Evolutionary conservation across 2,329 filamentous ascomycete species (phyloP).

Genomic region (Diplocarpon mali): DNA sequence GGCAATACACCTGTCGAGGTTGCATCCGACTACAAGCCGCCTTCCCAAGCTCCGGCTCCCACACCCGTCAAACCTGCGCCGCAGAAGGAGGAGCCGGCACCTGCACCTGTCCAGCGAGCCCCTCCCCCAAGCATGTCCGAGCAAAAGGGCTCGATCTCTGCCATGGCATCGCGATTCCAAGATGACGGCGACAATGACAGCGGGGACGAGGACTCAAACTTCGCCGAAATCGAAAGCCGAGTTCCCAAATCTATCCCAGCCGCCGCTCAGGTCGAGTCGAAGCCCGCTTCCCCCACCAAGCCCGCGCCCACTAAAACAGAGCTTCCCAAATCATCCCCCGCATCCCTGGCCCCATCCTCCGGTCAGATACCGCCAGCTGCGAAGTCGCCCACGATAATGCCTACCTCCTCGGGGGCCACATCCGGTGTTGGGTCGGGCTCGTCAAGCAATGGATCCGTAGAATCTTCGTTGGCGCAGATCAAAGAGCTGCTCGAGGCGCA

Average conservation of each 20-base stretch:
- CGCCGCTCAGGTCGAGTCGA: constrained; percentile 30
- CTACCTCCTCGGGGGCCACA: constrained; percentile 28
- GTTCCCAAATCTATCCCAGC: constrained; percentile 42
- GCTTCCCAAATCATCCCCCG: constrained; percentile 25
- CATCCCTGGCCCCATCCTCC: constrained; percentile 17
- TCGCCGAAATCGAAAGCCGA: constrained; percentile 76
- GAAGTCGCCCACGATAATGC: constrained; percentile 24
- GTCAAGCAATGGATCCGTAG: constrained; percentile 35
- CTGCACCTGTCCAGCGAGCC: constrained; percentile 36
- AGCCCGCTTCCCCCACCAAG: constrained; percentile 35
- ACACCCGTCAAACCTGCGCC: constrained; percentile 33
- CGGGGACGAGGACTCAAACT: constrained; percentile 54
- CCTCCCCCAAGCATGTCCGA: constrained; percentile 65
- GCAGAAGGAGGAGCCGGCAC: constrained; percentile 41
- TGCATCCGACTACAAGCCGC: constrained; percentile 53
- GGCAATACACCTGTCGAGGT: constrained; percentile 72
- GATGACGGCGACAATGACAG: constrained; percentile 56
- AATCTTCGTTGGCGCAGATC: constrained; percentile 62
- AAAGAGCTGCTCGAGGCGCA: constrained; percentile 68
- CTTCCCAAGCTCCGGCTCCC: constrained; percentile 34
- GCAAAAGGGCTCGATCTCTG: constrained; percentile 77
- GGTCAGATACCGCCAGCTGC: constrained; percentile 12
- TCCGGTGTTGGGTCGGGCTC: constrained; percentile 17
- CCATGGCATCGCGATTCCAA: constrained; percentile 76
- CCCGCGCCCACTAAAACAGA: constrained; percentile 20